Conservation (phyloP, 2,329 filamentous ascomycete species). For the Penicillium sp. region DNA sequence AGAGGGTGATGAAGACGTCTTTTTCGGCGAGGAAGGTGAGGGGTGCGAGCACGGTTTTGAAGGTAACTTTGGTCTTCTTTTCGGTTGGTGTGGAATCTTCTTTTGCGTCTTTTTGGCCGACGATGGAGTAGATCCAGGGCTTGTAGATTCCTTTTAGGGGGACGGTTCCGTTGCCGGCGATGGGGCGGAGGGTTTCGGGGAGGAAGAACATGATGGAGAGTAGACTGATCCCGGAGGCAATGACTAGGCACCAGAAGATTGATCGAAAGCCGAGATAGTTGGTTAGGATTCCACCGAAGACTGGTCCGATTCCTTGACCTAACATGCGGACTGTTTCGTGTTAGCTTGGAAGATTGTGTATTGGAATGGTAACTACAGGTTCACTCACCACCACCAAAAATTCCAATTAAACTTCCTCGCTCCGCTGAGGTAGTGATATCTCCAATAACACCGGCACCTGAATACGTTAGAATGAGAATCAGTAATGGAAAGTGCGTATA, state of each 20-base stretch:
- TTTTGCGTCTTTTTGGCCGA: constrained; percentile 19
- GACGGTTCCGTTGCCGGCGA: constrained; percentile 46
- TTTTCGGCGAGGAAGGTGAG: constrained; percentile 45
- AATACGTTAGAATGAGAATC: neutral
- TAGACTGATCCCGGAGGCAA: constrained; percentile 35
- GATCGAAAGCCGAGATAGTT: constrained; percentile 38
- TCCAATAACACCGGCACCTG: constrained; percentile 41
- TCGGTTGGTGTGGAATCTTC: constrained; percentile 12
- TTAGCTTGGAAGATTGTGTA: constrained; percentile 5
- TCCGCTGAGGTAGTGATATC: constrained; percentile 41
- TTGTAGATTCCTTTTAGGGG: constrained; percentile 40
- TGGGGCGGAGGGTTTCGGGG: constrained; percentile 46
- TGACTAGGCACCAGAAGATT: constrained; percentile 45
- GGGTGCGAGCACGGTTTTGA: constrained; percentile 38
- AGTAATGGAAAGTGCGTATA: neutral
- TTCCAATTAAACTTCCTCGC: constrained; percentile 40
- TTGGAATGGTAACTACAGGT: neutral
- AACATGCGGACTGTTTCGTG: constrained; percentile 37
- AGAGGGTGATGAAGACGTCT: constrained; percentile 45
- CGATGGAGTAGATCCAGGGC: constrained; percentile 38
- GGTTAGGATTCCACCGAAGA: constrained; percentile 40
- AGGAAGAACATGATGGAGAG: constrained; percentile 42
- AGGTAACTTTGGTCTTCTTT: constrained; percentile 28
- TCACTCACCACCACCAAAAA: constrained; percentile 37
- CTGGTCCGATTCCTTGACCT: constrained; percentile 47